Evolutionary conservation across 306 rosid genomes (phyloP).

Genomic region (Mucuna pruriens): DNA sequence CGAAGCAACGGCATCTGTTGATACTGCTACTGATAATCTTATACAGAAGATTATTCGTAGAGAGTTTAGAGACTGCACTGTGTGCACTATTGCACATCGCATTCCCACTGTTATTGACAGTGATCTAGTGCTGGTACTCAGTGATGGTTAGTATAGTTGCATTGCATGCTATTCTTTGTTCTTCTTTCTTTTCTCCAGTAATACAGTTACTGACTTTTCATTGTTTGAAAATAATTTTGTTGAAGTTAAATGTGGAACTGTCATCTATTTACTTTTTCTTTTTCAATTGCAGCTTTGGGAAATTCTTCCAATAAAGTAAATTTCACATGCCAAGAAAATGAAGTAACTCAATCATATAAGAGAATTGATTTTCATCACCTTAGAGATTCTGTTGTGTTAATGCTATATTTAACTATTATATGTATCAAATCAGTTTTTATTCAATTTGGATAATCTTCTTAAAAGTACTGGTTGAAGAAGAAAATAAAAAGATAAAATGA

Average conservation of each 20-base stretch:
- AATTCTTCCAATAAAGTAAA: not conserved
- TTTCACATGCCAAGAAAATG: not conserved
- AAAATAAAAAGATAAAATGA: not conserved
- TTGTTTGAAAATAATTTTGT: constrained; percentile 2
- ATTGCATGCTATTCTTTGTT: not conserved
- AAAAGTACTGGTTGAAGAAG: not conserved
- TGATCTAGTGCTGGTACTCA: constrained; percentile 81
- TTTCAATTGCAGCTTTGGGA: constrained; percentile 2
- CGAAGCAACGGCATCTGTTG: constrained; percentile 95
- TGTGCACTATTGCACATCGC: constrained; percentile 92
- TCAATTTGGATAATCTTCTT: not conserved
- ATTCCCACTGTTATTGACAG: constrained; percentile 96
- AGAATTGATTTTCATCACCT: not conserved
- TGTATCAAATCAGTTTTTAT: not conserved
- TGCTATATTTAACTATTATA: not conserved
- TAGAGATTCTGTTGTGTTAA: not conserved
- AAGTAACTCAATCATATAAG: not conserved
- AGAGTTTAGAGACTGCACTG: constrained; percentile 86
- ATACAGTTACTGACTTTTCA: not conserved
- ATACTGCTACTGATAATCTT: constrained; percentile 80
- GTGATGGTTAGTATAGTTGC: constrained; percentile 70
- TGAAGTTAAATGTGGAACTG: not conserved
- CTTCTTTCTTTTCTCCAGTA: not conserved
- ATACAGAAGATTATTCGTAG: constrained; percentile 85
- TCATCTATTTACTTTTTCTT: not conserved